Evolutionary conservation across 768 basidiomycete genomes (phyloP).

Genomic region (Xerocomellus amylosporus): DNA sequence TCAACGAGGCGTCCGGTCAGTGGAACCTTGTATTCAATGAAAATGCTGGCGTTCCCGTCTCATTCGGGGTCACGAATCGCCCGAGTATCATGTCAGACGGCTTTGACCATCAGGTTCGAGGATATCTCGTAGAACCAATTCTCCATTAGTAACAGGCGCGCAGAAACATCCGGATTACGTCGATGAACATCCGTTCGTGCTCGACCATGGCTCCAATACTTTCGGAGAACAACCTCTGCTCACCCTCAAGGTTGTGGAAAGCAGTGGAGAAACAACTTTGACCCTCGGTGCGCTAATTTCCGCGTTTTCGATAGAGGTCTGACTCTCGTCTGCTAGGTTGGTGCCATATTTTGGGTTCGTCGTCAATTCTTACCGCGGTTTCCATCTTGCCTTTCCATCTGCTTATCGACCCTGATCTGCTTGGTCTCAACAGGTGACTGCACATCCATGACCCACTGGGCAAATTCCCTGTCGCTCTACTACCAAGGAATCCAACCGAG

Average conservation of each 20-base stretch:
- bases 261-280: constrained; percentile 1
- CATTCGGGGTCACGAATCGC: background rate
- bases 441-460: constrained; percentile 1
- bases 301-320: background rate
- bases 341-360: constrained; percentile 4
- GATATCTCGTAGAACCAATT: background rate
- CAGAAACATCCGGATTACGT: constrained; percentile 1
- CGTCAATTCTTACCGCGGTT: background rate
- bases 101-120: constrained; percentile 3
- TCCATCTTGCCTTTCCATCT: background rate
- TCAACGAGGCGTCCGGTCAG: background rate
- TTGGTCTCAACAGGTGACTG: background rate
- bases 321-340: background rate
- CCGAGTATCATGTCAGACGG: background rate
- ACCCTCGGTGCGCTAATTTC: background rate
- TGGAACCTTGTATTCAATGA: background rate
- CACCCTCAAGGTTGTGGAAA: constrained; percentile 4
- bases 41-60: background rate
- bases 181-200: background rate
- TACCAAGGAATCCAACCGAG: background rate
- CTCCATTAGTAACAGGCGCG: background rate
- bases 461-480: background rate
- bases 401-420: background rate
- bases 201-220: background rate
- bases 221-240: background rate